Evolutionary conservation across 345 rosid species (phyloP), one percentile per base, ranked within the genome.

Genomic region (Ailanthus altissimus): DNA sequence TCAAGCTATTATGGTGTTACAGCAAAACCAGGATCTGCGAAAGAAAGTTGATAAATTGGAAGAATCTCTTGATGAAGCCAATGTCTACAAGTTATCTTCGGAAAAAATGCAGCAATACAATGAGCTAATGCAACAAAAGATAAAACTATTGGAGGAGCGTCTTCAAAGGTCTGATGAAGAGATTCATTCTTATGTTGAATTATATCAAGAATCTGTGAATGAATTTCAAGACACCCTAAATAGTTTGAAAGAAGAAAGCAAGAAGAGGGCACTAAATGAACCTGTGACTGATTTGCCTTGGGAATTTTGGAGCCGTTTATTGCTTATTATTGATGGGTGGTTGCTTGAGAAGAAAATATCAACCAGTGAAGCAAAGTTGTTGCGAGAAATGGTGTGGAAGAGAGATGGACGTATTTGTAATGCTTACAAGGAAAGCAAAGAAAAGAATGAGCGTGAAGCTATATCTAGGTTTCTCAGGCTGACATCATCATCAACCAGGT

Each of bases 251-350:
- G 94, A 84, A 83, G 89, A 92, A 86, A 93, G 93, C 88, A 90
- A 83, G 80, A 92, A 81, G 77, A 90, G 86, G 77, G 82, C 88
- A 74, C 78, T 83, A 26, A 80, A 91, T 79, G 87, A 84, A 79
- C 91, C 93, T 8, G 91, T 92, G 25, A 91, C 89, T 82, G 93
- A 96, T 78, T 85, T 93, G 93, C 97, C 98, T 43, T 81, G 79
- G 91, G 97, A 86, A 79, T 93, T 92, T 86, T 95, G 99, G 99
- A 95, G 98, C 79, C 87, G 75, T 79, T 82, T 95, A 77, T 83
- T 93, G 81, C 89, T 95, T 79, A 88, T 84, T 42, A 81, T 95
- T 85, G 99, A 92, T 87, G 99, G 99, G 45, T 95, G 99, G 99
- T 75, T 89, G 73, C 97, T 95, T 73, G 99, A 95, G 83, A 87